phyloP scores from a whole-genome alignment of 2,329 filamentous ascomycete species.

The Fusarium chaquense region DNA sequence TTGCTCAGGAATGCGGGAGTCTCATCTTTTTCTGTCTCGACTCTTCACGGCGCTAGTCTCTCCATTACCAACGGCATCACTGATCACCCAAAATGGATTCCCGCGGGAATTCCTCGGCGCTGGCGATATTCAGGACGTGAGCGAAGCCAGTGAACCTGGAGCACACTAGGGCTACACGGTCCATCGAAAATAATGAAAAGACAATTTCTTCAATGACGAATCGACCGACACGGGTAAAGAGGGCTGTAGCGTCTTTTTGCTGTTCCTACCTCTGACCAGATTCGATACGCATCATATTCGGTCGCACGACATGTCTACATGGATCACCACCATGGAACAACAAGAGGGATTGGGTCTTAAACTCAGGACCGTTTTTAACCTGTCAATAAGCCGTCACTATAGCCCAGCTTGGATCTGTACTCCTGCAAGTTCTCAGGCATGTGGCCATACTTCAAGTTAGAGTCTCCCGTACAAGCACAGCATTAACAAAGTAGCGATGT shows the following conservation, averaged over 20 bases:
- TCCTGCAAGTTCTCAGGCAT: background rate
- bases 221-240: background rate
- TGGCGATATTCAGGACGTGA: background rate
- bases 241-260: background rate
- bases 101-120: background rate
- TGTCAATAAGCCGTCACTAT: too few relatives aligned
- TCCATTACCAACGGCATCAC: too few relatives aligned
- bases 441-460: background rate
- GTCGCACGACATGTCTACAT: background rate
- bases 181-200: background rate
- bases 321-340: background rate
- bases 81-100: background rate
- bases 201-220: accelerated
- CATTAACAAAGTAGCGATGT: background rate
- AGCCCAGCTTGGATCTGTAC: background rate
- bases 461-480: background rate
- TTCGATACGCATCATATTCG: background rate
- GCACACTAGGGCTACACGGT: background rate
- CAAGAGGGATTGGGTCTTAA: background rate
- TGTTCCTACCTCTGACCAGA: background rate
- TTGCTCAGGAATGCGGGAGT: background rate
- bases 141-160: background rate
- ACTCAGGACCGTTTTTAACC: too few relatives aligned
- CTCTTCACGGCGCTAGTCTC: background rate
- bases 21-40: background rate